A percentile compares a stretch with the other conserved stretches of the same genome.
These are phyloP conservation scores for Cucurbitaria berberidis DNA, from an alignment of 2,329 filamentous ascomycete species.

Conservation along the genomic window DNA sequence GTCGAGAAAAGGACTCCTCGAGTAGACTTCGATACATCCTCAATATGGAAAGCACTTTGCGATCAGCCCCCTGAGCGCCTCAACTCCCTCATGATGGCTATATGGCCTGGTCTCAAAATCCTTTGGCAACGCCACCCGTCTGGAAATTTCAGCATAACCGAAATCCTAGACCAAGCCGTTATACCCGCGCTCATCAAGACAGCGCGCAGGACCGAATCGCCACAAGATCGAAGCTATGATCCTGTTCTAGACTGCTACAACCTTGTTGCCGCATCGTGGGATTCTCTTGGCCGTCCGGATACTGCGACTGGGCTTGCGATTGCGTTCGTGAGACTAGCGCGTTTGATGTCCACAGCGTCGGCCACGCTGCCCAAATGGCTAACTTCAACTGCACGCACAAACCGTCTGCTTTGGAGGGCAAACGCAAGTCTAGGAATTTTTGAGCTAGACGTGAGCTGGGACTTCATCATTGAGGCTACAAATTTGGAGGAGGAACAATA, in stretches of 20 bases:
- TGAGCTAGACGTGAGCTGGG: conserved; percentile 28
- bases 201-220: background rate
- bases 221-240: conserved; percentile 5
- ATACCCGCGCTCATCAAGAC: conserved; percentile 30
- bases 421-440: conserved; percentile 31
- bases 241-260: conserved; percentile 31
- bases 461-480: conserved; percentile 28
- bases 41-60: conserved; percentile 36
- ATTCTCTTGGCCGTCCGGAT: conserved; percentile 33
- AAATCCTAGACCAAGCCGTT: conserved; percentile 27
- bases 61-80: conserved; percentile 28
- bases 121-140: conserved; percentile 26
- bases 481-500: conserved; percentile 16
- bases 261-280: conserved; percentile 32
- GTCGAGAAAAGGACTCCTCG: conserved; percentile 16
- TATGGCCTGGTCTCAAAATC: conserved; percentile 27
- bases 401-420: conserved; percentile 37
- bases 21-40: conserved; percentile 22
- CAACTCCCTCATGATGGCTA: conserved; percentile 21
- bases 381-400: conserved; percentile 26
- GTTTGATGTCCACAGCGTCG: conserved; percentile 35
- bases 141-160: conserved; percentile 25
- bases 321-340: conserved; percentile 38
- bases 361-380: conserved; percentile 31
- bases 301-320: conserved; percentile 31